Evolutionary conservation across 2,329 filamentous ascomycete species (phyloP), one percentile per base, ranked within the genome.

Genomic region (Didymella arachidicola): DNA sequence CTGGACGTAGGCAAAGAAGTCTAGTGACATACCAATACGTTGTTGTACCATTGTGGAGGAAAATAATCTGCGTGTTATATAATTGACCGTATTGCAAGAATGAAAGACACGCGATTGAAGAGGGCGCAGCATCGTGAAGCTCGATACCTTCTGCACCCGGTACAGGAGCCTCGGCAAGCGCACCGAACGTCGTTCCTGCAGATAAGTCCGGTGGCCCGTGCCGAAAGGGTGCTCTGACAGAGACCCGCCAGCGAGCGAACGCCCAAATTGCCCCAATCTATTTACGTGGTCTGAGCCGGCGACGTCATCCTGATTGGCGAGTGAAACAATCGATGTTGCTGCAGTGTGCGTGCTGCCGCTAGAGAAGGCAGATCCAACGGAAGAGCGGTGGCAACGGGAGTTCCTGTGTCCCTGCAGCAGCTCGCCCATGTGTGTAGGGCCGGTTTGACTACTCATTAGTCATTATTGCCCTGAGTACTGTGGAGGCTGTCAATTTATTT

Each of bases 21-120:
- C 4, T 14, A 48, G 57, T 46, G 46, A 63, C 70, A 47, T 71
- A 74, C 73, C 66, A 62, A 76, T 71, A 34, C 69, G 66, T 57
- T 66, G 68, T 44, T 69, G 65, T 19, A 66, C 66, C 72, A 75
- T 76, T 54, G 72, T 64, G 34, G 62, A 62, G 26, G 60, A 60
- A 16, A 62, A 36, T 2, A 22, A 45, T 60, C 56, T 60, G 19
- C 44, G 38, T 7, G 45, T 26, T 14, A 12, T 38, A 29, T 12
- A 18, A 11, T 22, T 36, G 41, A 41, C 3, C 14, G 11, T 41
- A 27, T 16, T 50, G 34, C n/a, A 41, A 16, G 27, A 54, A 34
- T 50, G 44, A 39, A 46, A 53, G 16, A 59, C 22, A 50, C 59
- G 64, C 53, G 53, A 57, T 43, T 68, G 59, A 22, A 59, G 63